Base-by-base conservation (phyloP, 2,329 filamentous ascomycete species). In the Exophiala sideris region DNA sequence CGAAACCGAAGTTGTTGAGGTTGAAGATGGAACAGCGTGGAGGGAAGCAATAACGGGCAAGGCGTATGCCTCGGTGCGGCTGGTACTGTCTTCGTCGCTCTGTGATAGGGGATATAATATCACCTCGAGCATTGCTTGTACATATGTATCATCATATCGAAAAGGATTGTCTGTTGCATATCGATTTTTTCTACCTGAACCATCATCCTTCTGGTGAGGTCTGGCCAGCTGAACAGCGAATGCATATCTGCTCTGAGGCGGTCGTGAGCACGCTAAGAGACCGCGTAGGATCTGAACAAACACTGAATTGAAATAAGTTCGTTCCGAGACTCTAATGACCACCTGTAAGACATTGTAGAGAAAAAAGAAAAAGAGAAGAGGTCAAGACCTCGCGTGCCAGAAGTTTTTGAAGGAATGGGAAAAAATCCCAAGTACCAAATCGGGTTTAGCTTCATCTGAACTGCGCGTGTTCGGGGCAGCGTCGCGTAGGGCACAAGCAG, bases 301-400 rank as follows among this genome's bases (percentile, higher is more conserved):
- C 83, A 97, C 82, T 89, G 89, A 91, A 69, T 24, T 42, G 18
- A 51, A 24, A 71, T 44, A 69, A 64, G 84, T 88, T 84, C 88
- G 84, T 85, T 88, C 88, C 91, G 92, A 95, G 94, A 99, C 94
- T 99, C 94, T 97, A 97, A 92, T 88, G 89, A 88, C 84, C 86
- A 88, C 86, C 90, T 92, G 79, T 80, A 70, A 70, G 76, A 80
- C 77, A 79, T 80, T 73, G 71, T 68, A 67, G 70, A 73, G 73
- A 70, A 57, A 51, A 55, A 56, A 48, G 47, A 52, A 48, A 45
- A 46, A 34, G 53, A 41, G 29, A 50, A 41, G 29, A 36, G 24
- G 24, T 29, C 24, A 29, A 29, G 24, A 29, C 24, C 24, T 29
- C 24, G 24, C 24, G 24, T 29, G 24, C 24, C 24, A 29, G 24